Base-by-base conservation (phyloP, 495 filamentous ascomycete genomes). In the Penicillium silybi region DNA sequence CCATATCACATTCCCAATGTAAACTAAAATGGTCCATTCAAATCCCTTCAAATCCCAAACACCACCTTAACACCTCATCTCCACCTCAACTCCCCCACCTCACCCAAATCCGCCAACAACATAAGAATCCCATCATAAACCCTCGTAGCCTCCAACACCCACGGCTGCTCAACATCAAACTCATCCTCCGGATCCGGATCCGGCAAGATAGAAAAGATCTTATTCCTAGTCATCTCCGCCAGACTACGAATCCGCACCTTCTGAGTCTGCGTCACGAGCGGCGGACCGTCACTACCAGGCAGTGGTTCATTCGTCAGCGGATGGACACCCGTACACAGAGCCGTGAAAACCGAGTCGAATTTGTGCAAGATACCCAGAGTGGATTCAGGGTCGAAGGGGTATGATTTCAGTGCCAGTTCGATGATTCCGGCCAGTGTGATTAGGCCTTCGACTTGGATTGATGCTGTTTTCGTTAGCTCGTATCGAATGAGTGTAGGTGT, bases 171-270 rank as follows among this genome's bases (percentile, higher is more conserved):
- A 22, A 22, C 48, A 2, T 46, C 40, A n/a, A n/a, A n/a, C 42
- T 59, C 54, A 44, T 50, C 52, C 2, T 65, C 68, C 8, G 67
- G 66, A 45, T 71, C 69, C n/a, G n/a, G n/a, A 38, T 68, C 70
- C 49, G 46, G 62, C 47, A 89, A 80, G 18, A 87, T 79, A 25
- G 90, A 80, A 17, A 80, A 56, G 22, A 92, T 74, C 27, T 87
- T 20, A 23, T 16, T 17, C 26, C 63, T 50, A 17, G 57, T 61
- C 46, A 79, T 74, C 65, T 91, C 86, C 2, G 88, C 86, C 19
- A 92, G 62, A 57, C 86, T 85, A 64, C 85, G 87, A 46, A 90
- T 85, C 35, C 91, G 79, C 16, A 96, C 88, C 75, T 89, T 93
- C 63, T 95, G 88, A 44, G 74, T 80, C 63, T 81, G 84, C 6